Percentiles rank a stretch among this genome's conserved stretches.
Evolutionary conservation across 116 monocot genomes (phyloP).

Genomic region (Trichopus zeylanicus): DNA sequence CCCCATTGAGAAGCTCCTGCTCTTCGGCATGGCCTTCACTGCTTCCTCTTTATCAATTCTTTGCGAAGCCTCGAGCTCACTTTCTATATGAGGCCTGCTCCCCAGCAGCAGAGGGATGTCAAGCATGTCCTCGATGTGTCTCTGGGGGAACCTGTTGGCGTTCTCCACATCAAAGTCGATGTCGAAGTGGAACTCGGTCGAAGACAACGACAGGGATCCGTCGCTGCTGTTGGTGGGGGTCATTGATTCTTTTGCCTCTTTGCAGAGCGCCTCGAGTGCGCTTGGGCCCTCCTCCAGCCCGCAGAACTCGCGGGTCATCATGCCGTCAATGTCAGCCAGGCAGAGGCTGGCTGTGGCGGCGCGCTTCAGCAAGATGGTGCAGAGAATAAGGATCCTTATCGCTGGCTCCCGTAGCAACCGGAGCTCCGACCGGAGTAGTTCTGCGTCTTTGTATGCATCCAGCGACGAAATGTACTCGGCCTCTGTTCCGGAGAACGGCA

Average conservation of each 20-base stretch:
- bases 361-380: constrained; percentile 62
- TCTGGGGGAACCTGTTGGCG: background rate
- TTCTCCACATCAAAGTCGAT: constrained; percentile 20
- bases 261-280: constrained; percentile 60
- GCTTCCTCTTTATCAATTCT: constrained; percentile 1
- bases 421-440: constrained; percentile 59
- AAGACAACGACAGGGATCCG: no score
- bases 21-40: constrained; percentile 22
- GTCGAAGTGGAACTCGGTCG: constrained; percentile 18
- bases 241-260: constrained; percentile 18
- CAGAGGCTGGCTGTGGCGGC: constrained; percentile 61
- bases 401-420: constrained; percentile 55
- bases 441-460: constrained; percentile 57
- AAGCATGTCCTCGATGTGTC: background rate
- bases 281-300: constrained; percentile 37
- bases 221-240: background rate
- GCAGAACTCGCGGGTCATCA: constrained; percentile 75
- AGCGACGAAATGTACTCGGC: constrained; percentile 49
- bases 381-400: constrained; percentile 50
- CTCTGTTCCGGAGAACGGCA: constrained; percentile 63
- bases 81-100: background rate
- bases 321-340: constrained; percentile 69
- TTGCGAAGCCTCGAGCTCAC: background rate
- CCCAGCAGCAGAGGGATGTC: constrained; percentile 8
- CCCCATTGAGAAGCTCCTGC: constrained; percentile 45